phyloP scores from a whole-genome alignment of 495 filamentous ascomycete genomes.

The Penicillium ucsense region DNA sequence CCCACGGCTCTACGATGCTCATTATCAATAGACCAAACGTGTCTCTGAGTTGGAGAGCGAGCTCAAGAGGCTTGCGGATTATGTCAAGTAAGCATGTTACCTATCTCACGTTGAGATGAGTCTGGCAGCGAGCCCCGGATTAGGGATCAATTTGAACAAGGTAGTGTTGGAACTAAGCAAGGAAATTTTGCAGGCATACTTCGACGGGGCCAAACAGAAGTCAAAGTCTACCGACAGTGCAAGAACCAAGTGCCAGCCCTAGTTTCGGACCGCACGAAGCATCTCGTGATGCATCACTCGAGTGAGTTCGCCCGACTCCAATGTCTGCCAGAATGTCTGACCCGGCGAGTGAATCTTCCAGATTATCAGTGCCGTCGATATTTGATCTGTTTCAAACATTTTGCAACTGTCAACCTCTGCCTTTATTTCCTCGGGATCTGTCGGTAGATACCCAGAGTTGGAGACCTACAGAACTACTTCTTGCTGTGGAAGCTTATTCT shows the following conservation, averaged over 20 bases:
- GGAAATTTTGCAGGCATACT: too few relatives aligned
- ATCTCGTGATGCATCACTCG: neutral
- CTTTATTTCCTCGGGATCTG: constrained; percentile 20
- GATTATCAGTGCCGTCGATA: neutral
- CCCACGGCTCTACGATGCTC: too few relatives aligned
- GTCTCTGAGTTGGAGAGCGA: constrained; percentile 27
- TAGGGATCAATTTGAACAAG: too few relatives aligned
- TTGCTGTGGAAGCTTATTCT: constrained; percentile 28
- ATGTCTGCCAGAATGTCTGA: neutral
- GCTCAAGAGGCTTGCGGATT: constrained; percentile 23
- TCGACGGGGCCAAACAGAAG: too few relatives aligned
- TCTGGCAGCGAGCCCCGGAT: too few relatives aligned
- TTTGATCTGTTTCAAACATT: constrained; percentile 21
- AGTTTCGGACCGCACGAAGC: too few relatives aligned
- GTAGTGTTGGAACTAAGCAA: too few relatives aligned
- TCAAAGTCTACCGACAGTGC: too few relatives aligned
- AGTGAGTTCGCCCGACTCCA: neutral
- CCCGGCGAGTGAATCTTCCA: neutral
- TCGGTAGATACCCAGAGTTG: constrained; percentile 14
- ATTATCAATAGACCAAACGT: constrained; percentile 22
- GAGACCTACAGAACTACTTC: constrained; percentile 26
- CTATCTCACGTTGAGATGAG: too few relatives aligned
- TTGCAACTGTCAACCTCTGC: constrained; percentile 32
- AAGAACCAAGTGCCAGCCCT: too few relatives aligned
- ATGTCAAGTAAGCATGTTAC: constrained; percentile 9